Percentiles rank a stretch among this genome's conserved stretches.
Conservation (phyloP, 176 grass and related monocot genomes). For the Carex parvula region DNA sequence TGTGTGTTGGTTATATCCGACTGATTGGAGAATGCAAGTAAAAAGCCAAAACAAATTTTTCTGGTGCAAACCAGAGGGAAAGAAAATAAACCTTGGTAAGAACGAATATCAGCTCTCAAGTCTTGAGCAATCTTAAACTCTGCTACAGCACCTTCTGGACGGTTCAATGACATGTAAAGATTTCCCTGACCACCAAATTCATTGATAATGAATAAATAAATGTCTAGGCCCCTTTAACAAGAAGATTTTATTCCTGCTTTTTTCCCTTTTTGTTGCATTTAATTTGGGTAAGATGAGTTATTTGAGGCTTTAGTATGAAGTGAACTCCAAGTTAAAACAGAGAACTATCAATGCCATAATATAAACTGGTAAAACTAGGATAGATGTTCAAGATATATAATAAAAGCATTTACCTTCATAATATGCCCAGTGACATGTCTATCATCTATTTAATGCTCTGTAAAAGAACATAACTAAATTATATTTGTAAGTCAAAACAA, state of each 20-base stretch:
- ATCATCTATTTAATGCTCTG: conserved; percentile 90
- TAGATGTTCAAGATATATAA: conserved; percentile 6
- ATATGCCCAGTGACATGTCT: conserved; percentile 94
- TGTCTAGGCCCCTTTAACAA: not conserved
- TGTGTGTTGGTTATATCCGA: not conserved
- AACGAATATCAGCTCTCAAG: conserved; percentile 83
- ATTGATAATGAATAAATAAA: not conserved
- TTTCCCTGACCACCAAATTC: conserved; percentile 47
- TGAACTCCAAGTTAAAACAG: not conserved
- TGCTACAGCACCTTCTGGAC: conserved; percentile 82
- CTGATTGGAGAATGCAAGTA: not conserved
- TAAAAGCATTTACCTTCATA: conserved; percentile 79
- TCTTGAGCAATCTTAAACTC: conserved; percentile 94
- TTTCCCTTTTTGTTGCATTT: not conserved
- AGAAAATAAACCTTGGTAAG: conserved; percentile 77
- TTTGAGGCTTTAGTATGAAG: not conserved
- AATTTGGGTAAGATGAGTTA: not conserved
- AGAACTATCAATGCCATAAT: not conserved
- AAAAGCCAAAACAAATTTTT: not conserved
- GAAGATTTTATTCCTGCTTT: not conserved
- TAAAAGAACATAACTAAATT: conserved; percentile 21
- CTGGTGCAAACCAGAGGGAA: not conserved
- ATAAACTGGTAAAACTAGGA: not conserved
- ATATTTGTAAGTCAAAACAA: conserved; percentile 13
- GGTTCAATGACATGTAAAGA: conserved; percentile 75